Evolutionary conservation across 2,329 filamentous ascomycete species (phyloP).

Genomic region (Neonectria hederae): DNA sequence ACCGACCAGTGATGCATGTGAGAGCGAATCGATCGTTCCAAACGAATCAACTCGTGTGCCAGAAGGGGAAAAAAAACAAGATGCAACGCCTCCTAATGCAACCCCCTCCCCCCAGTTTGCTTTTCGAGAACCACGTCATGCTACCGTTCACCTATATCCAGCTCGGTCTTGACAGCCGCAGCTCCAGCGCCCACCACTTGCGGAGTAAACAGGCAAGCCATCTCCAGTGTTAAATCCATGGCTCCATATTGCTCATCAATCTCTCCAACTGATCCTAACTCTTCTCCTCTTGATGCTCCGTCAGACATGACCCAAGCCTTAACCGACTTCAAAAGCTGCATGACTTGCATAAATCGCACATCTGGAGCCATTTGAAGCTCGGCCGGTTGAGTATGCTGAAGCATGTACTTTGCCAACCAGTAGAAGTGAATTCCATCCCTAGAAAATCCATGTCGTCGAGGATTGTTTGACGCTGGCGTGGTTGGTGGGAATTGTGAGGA

Average conservation of each 20-base stretch:
- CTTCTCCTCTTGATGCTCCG: conserved; percentile 71
- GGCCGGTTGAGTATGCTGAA: conserved; percentile 64
- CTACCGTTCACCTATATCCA: conserved; percentile 44
- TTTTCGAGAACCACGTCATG: conserved; percentile 45
- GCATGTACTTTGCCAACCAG: conserved; percentile 73
- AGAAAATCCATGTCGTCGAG: conserved; percentile 73
- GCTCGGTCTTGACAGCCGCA: conserved; percentile 54
- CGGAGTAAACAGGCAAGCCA: conserved; percentile 74
- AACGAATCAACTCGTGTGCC: conserved; percentile 33
- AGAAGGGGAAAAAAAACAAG: conserved; percentile 41
- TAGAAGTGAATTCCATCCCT: conserved; percentile 78
- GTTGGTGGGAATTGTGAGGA: conserved; percentile 69
- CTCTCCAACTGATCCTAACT: conserved; percentile 73
- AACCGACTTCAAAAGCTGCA: conserved; percentile 68
- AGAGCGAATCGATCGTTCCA: conserved; percentile 37
- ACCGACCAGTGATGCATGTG: conserved; percentile 44
- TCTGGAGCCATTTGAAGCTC: conserved; percentile 68
- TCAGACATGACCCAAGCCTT: conserved; percentile 70
- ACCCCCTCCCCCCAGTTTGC: conserved; percentile 44
- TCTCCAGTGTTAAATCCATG: conserved; percentile 72
- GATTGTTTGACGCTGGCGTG: conserved; percentile 57
- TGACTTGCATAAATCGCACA: conserved; percentile 67
- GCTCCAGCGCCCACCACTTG: conserved; percentile 52
- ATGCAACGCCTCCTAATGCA: conserved; percentile 54
- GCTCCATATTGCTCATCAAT: conserved; percentile 74